These are phyloP conservation scores for Arabidopsis suecica DNA, from an alignment of 345 rosid species.

Conservation along the genomic window DNA sequence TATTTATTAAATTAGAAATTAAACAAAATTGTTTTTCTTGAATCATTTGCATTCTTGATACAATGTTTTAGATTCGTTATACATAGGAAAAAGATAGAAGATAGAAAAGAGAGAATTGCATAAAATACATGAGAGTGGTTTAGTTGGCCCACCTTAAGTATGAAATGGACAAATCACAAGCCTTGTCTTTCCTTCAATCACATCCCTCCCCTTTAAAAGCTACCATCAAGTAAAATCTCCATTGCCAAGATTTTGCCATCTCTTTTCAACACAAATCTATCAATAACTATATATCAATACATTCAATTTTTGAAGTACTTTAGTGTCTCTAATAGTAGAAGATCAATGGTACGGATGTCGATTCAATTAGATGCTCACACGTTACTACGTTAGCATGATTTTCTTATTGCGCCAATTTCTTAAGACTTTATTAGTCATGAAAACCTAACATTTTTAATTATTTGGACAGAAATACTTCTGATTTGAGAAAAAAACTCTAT, in stretches of 20 bases:
- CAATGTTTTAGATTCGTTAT: neutral
- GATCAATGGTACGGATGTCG: neutral
- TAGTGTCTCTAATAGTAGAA: neutral
- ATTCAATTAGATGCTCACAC: neutral
- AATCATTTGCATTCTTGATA: neutral
- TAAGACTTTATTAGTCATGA: neutral
- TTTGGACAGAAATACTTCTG: neutral
- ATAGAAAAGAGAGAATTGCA: neutral
- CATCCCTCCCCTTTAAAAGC: conserved; percentile 41
- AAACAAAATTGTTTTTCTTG: neutral
- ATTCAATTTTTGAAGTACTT: neutral
- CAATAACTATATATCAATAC: neutral
- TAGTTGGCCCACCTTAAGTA: conserved; percentile 42
- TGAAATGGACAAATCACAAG: conserved; percentile 47
- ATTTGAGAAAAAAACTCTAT: neutral
- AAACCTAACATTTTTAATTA: neutral
- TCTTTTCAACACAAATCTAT: conserved; percentile 20
- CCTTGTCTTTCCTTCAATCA: conserved; percentile 43
- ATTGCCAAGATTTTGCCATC: conserved; percentile 29
- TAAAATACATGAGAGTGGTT: conserved; percentile 30
- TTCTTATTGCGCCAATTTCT: neutral
- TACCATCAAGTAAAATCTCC: conserved; percentile 36
- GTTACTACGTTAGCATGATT: neutral
- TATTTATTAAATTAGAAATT: neutral
- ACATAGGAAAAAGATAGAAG: neutral